Evolutionary conservation across 345 rosid genomes (phyloP), one percentile per base, ranked within the genome.

Genomic region (Raphanus raphanistrum): DNA sequence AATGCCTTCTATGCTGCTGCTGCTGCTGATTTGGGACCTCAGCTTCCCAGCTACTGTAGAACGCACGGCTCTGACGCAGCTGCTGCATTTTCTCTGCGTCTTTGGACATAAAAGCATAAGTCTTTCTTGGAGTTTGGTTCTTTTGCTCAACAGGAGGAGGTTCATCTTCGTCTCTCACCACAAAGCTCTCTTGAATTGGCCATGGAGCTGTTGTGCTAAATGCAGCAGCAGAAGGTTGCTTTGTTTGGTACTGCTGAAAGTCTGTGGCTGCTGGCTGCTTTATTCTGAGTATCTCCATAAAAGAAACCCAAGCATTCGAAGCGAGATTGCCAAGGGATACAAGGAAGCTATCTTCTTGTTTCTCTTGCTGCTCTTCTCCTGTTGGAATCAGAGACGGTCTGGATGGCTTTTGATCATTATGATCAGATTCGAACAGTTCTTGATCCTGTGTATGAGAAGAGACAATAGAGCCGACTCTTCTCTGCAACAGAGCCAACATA

Each of bases 121-220:
- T 92, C 79, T 95, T 95, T 75, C 87, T 81, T 0, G 94, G 98
- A 8, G 98, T 92, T 41, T 88, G 96, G 71, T 89, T 84, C 85
- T 94, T 83, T 38, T 95, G 75, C 67, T 94, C 98, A 26, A 88
- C 80, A 2, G 96, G 87, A 71, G 98, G 98, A 28, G 99, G 98
- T 73, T 83, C 98, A 4, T 95, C 99, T 71, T 85, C 97, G 12
- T 80, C 83, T 32, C 58, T 55, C 28, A 95, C 91, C 74, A 89
- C 93, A 76, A 83, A 92, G 85, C 99, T 95, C 66, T 95, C 99
- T 83, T 95, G 98, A 78, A 78, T 81, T 0, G 98, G 97, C 99
- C 99, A 95, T 31, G 86, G 31, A 33, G 81, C 66, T 90, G 97
- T 2, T 62, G 64, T 65, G 9, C 45, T 61, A 57, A n/a, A 76